Conservation (phyloP, 768 basidiomycete species). For the Coprinopsis strossmayeri region DNA sequence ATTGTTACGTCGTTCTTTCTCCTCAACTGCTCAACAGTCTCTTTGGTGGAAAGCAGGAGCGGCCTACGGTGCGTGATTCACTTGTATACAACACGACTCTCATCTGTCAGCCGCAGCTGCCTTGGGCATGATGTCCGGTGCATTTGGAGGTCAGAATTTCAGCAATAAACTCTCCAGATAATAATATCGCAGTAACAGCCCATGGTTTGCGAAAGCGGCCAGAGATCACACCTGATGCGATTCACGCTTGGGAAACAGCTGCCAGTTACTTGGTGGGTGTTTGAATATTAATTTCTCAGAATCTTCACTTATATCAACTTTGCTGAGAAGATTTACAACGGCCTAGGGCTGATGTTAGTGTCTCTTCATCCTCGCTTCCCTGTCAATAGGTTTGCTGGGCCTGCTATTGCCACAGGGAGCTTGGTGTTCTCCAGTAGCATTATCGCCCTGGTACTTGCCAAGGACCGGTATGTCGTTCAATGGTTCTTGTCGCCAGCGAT, state of each 20-base stretch:
- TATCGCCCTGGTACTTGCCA: conserved; percentile 43
- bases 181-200: conserved; percentile 21
- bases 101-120: conserved; percentile 15
- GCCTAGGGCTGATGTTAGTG: conserved; percentile 54
- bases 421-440: conserved; percentile 61
- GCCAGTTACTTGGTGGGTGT: conserved; percentile 53
- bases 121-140: conserved; percentile 55
- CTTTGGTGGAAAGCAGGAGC: conserved; percentile 39
- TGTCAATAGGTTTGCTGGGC: conserved; percentile 56
- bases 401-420: conserved; percentile 53
- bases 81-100: neutral
- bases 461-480: conserved; percentile 32
- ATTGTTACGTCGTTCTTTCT: conserved; percentile 16
- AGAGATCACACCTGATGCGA: conserved; percentile 42
- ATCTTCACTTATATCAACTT: neutral
- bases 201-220: conserved; percentile 48
- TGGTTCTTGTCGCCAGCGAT: conserved; percentile 9
- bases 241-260: conserved; percentile 59
- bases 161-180: neutral
- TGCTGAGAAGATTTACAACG: conserved; percentile 52
- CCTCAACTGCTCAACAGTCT: conserved; percentile 12
- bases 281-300: neutral
- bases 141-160: conserved; percentile 46
- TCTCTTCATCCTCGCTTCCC: conserved; percentile 60
- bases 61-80: conserved; percentile 27